phyloP scores from a whole-genome alignment of 208 protist species.

The Crithidia brevicula region DNA sequence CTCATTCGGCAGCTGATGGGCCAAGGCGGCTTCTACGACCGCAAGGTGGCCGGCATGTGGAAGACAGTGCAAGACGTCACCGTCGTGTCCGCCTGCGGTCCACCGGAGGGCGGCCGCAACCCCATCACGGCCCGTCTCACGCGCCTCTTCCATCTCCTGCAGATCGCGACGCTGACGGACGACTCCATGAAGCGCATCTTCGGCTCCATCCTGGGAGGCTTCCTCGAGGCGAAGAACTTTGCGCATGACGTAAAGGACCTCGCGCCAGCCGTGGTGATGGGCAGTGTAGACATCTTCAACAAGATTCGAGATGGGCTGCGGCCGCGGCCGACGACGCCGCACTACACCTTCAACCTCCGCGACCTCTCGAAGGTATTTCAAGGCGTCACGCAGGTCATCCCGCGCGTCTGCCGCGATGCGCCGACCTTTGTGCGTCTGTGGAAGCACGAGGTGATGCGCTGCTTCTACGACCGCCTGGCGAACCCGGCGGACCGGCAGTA shows the following conservation, averaged over 20 bases:
- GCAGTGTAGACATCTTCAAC: slow-evolving; percentile 93
- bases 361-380: slow-evolving; percentile 97
- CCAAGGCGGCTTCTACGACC: slow-evolving; percentile 97
- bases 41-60: slow-evolving; percentile 94
- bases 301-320: slow-evolving; percentile 90
- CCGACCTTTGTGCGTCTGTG: slow-evolving; percentile 89
- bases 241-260: slow-evolving; percentile 76
- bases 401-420: slow-evolving; percentile 76
- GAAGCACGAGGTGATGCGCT: slow-evolving; percentile 96
- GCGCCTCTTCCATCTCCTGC: slow-evolving; percentile 95
- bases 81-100: slow-evolving; percentile 95
- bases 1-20: slow-evolving; percentile 97
- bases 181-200: slow-evolving; percentile 97
- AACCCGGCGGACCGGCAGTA: slow-evolving; percentile 90
- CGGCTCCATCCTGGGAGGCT: slow-evolving; percentile 91
- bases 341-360: slow-evolving; percentile 99
- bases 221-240: slow-evolving; percentile 90
- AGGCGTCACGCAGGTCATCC: slow-evolving; percentile 92
- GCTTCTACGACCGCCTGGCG: slow-evolving; percentile 98
- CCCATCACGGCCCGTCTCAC: slow-evolving; percentile 93
- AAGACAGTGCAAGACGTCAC: slow-evolving; percentile 95
- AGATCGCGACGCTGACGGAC: slow-evolving; percentile 93
- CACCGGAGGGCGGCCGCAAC: slow-evolving; percentile 96
- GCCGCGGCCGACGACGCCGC: slow-evolving; percentile 96
- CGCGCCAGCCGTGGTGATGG: slow-evolving; percentile 75